Evolutionary conservation across 768 basidiomycete species (phyloP).

Genomic region (Polyporus arcularius): DNA sequence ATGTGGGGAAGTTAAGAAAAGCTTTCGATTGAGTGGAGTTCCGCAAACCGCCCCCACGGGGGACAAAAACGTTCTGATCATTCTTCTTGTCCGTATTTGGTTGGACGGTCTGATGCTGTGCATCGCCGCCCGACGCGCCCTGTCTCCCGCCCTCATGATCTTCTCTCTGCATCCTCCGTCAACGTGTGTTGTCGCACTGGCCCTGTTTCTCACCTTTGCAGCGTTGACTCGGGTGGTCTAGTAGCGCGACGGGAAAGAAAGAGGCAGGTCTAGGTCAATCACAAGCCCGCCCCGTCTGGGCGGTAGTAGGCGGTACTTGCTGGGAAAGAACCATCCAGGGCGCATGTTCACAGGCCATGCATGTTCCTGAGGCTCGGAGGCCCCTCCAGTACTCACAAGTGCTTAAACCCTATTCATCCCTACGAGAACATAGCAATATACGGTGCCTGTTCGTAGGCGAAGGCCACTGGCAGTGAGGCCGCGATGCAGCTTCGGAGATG

Average conservation of each 20-base stretch:
- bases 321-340: not conserved
- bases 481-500: not conserved
- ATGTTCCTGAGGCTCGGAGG: not conserved
- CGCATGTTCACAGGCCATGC: not conserved
- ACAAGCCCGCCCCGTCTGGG: slow-evolving; percentile 2
- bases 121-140: not conserved
- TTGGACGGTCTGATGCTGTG: not conserved
- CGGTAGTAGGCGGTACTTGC: not conserved
- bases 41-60: not conserved
- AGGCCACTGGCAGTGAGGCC: not conserved
- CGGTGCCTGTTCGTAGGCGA: not conserved
- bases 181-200: not conserved
- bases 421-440: not conserved
- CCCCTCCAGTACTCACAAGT: no score
- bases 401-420: no score
- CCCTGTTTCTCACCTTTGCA: not conserved
- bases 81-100: slow-evolving; percentile 12
- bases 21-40: no score
- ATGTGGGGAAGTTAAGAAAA: no score
- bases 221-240: not conserved
- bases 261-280: slow-evolving; percentile 1
- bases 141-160: not conserved
- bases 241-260: no score
- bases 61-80: slow-evolving; percentile 12
- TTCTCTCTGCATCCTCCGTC: not conserved